Percentiles rank a stretch among this genome's conserved stretches.
phyloP scores from a whole-genome alignment of 306 rosid genomes.

The Neltuma alba region DNA sequence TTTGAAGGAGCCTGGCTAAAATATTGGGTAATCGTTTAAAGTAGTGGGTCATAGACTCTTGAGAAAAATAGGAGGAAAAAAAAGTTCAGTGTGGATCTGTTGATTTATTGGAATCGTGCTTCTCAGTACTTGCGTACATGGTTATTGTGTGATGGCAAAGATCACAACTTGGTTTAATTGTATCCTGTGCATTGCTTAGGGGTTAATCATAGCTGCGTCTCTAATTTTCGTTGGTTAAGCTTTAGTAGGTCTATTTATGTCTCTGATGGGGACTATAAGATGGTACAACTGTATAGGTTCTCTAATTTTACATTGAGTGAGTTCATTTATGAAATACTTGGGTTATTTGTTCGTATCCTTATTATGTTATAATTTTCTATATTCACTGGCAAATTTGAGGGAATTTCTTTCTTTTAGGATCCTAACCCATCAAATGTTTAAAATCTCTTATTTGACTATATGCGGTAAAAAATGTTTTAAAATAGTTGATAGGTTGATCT shows the following conservation, averaged over 20 bases:
- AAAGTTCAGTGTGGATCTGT: not conserved
- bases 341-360: not conserved
- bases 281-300: not conserved
- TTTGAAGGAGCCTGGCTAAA: not conserved
- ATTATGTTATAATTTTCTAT: not conserved
- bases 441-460: too few relatives aligned
- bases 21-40: not conserved
- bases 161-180: not conserved
- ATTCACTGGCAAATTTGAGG: not conserved
- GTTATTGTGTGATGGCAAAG: not conserved
- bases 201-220: not conserved
- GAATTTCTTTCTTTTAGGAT: not conserved
- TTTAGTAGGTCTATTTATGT: not conserved
- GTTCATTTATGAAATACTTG: not conserved
- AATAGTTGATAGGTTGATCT: too few relatives aligned
- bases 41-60: not conserved
- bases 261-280: not conserved
- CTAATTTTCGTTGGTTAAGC: not conserved
- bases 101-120: not conserved
- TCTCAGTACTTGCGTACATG: not conserved
- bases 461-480: too few relatives aligned
- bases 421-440: not conserved
- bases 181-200: not conserved
- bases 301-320: not conserved
- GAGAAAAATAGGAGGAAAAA: not conserved